Base-by-base conservation (phyloP, 768 basidiomycete species). In the Dentipellis sp. region DNA sequence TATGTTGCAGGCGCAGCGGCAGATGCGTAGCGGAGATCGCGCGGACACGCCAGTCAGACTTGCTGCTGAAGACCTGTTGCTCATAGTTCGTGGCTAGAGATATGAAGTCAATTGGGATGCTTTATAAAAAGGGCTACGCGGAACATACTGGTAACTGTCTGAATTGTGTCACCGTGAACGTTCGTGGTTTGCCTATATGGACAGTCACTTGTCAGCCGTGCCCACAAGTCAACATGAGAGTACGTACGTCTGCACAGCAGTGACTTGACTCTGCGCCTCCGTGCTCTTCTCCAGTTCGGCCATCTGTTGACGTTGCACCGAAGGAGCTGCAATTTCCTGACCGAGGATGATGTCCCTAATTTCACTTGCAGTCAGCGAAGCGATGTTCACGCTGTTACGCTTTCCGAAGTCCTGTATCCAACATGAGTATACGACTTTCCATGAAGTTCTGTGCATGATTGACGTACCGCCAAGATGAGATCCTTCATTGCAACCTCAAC, bases 401-500 rank as follows among this genome's bases (percentile, higher is more conserved):
- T 98, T 98, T 64, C 95, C 97, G 69, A 98, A 99, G 73, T 98
- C 97, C 81, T 91, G 64, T 19, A 34, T 47, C 56, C 50, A 51
- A 11, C 2, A 42, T 70, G 21, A 72, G 64, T 57, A 29, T 40
- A 35, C 45, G 5, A 34, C n/a, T 23, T 45, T 36, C 23, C 49
- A 49, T 19, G 16, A 50, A 36, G 23, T 11, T n/a, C 38, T 22
- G 22, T 10, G 34, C 7, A 4, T 19, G 45, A n/a, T 19, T 29
- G 23, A 71, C 83, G 56, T 64, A 88, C 85, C 56, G 88, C 89
- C 45, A 93, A 75, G 67, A 99, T 98, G 53, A 99, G 82, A 62
- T 98, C 97, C 71, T 97, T 98, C 78, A 99, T 86, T 0, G 97
- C 95, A 47, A 99, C 90, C 74, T 99, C 97, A 49, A 97, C 95